A percentile compares a stretch with the other conserved stretches of the same genome.
Conservation (phyloP, 2,329 filamentous ascomycete genomes). For the Hirsutella thompsonii region DNA sequence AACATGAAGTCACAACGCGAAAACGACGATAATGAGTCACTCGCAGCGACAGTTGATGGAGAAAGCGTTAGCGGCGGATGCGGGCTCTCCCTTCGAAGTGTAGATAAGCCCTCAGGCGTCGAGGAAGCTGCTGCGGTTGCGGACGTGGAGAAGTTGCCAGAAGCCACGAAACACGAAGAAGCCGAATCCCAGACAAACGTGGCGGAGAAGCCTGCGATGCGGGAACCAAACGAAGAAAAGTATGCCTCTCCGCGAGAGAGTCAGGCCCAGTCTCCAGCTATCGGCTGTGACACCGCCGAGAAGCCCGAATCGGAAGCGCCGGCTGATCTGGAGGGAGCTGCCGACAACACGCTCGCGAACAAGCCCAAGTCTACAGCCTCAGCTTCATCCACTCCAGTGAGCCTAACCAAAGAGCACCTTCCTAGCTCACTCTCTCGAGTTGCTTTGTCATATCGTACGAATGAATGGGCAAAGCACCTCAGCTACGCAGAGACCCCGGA, state of each 20-base stretch:
- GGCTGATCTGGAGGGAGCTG: constrained; percentile 3
- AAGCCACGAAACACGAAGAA: background rate
- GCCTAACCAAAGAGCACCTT: constrained; percentile 47
- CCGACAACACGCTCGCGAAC: constrained; percentile 12
- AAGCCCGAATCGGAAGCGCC: background rate
- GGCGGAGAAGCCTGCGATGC: too few relatives aligned
- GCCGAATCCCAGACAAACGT: too few relatives aligned
- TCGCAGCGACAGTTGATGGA: constrained; percentile 45
- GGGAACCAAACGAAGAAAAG: too few relatives aligned
- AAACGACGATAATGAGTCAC: constrained; percentile 34
- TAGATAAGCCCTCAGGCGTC: constrained; percentile 15
- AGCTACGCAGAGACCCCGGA: constrained; percentile 62
- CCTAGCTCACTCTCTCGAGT: constrained; percentile 63
- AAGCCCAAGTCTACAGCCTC: constrained; percentile 28
- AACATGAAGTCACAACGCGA: constrained; percentile 16
- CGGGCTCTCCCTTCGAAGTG: constrained; percentile 13
- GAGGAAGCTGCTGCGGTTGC: constrained; percentile 27
- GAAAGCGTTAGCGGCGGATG: constrained; percentile 30
- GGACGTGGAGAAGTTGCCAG: constrained; percentile 4
- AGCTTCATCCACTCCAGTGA: constrained; percentile 28
- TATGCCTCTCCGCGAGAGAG: too few relatives aligned
- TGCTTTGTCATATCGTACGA: constrained; percentile 74
- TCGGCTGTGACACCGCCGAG: too few relatives aligned
- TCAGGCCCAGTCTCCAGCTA: too few relatives aligned
- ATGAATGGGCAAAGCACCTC: constrained; percentile 92